Evolutionary conservation across 805 yeast genomes (phyloP).

Genomic region (Saccharomycopsis schoenii): DNA sequence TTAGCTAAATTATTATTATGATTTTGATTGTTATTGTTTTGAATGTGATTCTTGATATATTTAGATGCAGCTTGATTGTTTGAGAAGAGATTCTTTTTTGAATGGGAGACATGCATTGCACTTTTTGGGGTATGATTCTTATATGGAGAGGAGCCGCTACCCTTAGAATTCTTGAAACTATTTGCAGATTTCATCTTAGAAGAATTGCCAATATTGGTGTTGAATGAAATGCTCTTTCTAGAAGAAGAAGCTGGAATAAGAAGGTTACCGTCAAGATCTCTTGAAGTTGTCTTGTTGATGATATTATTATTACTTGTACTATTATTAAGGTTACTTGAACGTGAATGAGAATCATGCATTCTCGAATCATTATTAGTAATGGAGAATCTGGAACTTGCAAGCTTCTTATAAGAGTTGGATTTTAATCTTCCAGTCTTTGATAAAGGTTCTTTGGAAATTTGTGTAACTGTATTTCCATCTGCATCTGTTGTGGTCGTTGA

Average conservation of each 20-base stretch:
- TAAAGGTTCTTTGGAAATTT: constrained; percentile 12
- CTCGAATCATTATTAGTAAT: constrained; percentile 1
- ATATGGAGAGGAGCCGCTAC: constrained; percentile 19
- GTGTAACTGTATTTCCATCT: constrained; percentile 19
- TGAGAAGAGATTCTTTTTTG: constrained; percentile 18
- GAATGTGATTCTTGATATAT: not conserved
- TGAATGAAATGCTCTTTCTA: constrained; percentile 26
- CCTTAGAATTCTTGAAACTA: constrained; percentile 19
- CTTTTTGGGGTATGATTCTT: constrained; percentile 7
- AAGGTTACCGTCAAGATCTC: constrained; percentile 22
- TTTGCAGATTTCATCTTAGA: constrained; percentile 15
- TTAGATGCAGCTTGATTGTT: not conserved
- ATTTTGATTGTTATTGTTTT: not conserved
- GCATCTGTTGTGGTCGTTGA: constrained; percentile 32
- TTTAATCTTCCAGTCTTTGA: constrained; percentile 8
- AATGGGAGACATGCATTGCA: not conserved
- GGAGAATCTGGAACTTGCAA: constrained; percentile 8
- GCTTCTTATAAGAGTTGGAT: constrained; percentile 15
- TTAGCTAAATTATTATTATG: not conserved
- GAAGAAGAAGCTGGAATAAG: constrained; percentile 26
- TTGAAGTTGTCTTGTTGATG: constrained; percentile 20
- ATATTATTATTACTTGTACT: constrained; percentile 1
- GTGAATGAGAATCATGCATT: constrained; percentile 4
- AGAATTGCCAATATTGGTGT: constrained; percentile 11
- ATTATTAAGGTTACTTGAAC: constrained; percentile 2